Percentiles rank a stretch among this genome's conserved stretches.
These are phyloP conservation scores for Xylariaceae sp. DNA, from an alignment of 2,329 filamentous ascomycete genomes.

Conservation along the genomic window DNA sequence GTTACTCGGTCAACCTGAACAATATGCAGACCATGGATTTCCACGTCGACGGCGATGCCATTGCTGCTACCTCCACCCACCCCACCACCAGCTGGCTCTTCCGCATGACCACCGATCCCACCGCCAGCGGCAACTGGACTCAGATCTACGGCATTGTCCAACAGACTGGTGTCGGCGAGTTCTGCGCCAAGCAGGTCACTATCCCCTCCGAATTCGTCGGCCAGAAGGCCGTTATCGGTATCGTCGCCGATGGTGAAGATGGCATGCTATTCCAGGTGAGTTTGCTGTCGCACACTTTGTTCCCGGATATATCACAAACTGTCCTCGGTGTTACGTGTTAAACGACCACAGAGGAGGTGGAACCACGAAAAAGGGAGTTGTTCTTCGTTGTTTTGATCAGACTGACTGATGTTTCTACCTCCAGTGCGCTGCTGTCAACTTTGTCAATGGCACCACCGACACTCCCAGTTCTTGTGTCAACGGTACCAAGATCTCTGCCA, in stretches of 20 bases:
- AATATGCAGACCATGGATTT: constrained; percentile 42
- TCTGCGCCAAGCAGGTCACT: constrained; percentile 47
- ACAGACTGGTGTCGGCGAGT: constrained; percentile 51
- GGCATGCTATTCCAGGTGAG: constrained; percentile 53
- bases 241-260: constrained; percentile 49
- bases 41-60: constrained; percentile 51
- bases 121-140: constrained; percentile 47
- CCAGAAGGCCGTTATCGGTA: constrained; percentile 49
- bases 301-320: background rate
- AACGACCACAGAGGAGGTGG: background rate
- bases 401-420: background rate
- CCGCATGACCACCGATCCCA: constrained; percentile 50
- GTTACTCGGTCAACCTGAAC: constrained; percentile 43
- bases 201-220: constrained; percentile 48
- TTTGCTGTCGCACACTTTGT: background rate
- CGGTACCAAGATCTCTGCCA: constrained; percentile 31
- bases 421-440: constrained; percentile 52
- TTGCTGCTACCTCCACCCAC: constrained; percentile 46
- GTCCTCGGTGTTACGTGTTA: background rate
- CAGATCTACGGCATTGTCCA: constrained; percentile 48
- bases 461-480: constrained; percentile 36
- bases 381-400: background rate
- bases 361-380: background rate
- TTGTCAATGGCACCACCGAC: constrained; percentile 41
- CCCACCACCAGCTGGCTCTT: constrained; percentile 52